Evolutionary conservation across 2,329 filamentous ascomycete genomes (phyloP).

Genomic region (Lachnellula willkommii): DNA sequence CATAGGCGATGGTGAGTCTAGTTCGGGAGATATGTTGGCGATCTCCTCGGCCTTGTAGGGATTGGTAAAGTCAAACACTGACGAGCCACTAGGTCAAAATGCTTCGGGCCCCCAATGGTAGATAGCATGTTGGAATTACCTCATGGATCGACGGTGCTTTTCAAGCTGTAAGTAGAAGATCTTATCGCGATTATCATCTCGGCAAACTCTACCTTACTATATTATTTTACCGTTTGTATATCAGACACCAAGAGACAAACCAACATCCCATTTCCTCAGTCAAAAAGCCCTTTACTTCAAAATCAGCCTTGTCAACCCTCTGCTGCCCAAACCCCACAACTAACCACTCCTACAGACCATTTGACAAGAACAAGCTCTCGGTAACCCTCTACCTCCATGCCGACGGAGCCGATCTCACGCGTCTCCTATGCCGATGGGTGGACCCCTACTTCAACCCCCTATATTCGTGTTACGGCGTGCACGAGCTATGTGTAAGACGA

Average conservation of each 20-base stretch:
- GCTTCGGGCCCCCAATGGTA: slow-evolving; percentile 41
- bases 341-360: slow-evolving; percentile 36
- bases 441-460: slow-evolving; percentile 24
- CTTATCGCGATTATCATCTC: too few relatives aligned
- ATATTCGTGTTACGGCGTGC: slow-evolving; percentile 47
- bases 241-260: too few relatives aligned
- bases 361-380: slow-evolving; percentile 51
- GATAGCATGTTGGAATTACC: slow-evolving; percentile 43
- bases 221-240: not conserved
- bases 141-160: slow-evolving; percentile 46
- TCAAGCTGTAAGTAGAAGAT: slow-evolving; percentile 43
- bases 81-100: slow-evolving; percentile 37
- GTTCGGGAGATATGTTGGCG: not conserved
- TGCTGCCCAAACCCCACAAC: not conserved
- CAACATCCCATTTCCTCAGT: too few relatives aligned
- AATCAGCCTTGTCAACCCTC: not conserved
- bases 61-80: slow-evolving; percentile 1
- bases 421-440: slow-evolving; percentile 31
- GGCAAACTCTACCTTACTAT: not conserved
- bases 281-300: too few relatives aligned
- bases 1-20: slow-evolving; percentile 34
- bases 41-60: slow-evolving; percentile 11
- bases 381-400: slow-evolving; percentile 48
- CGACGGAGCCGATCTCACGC: slow-evolving; percentile 29
- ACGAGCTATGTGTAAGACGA: slow-evolving; percentile 50